Evolutionary conservation across 179 eudicot genomes (phyloP), one percentile per base, ranked within the genome.

Genomic region (Beta macrorhiza): DNA sequence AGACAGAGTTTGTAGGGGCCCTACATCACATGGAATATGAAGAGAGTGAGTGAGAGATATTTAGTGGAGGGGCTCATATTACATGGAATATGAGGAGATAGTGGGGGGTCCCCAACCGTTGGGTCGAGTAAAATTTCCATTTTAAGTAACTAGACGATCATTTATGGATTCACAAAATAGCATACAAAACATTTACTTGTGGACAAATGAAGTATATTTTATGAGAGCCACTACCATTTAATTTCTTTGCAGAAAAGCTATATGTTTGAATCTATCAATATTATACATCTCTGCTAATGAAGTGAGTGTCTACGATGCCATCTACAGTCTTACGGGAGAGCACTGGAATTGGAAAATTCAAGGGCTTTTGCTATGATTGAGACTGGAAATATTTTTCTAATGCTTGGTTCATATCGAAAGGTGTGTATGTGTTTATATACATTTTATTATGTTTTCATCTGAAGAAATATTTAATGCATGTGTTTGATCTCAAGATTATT

Each of bases 401-500:
- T 91, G 97, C 97, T 97, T 85, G 98, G 98, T 83, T 91, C 93
- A 51, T 92, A 82, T 69, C 84, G 90, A 83, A 91, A 94, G 99
- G 99, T 97, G 79, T 75, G 79, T 81, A 13, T 79, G 19, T 47
- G 15, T 42, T 10, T 61, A 15, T 72, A 12, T 61, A 4, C 29
- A 16, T 44, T 44, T 74, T 20, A 13, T 5, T 10, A 25, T 10
- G 57, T 49, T 52, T 73, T n/a, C 58, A 29, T 77, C 5, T 79
- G 0, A 49, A 55, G 13, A 44, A 22, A 52, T 25, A 61, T 51
- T 53, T 56, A 57, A 11, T 61, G 79, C 78, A 37, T 80, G 22
- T 9, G 56, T 5, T 11, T 25, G 0, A 32, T 63, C 37, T 63
- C 32, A 57, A 57, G 4, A 64, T 0, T 25, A 25, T 22, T 2